phyloP scores from a whole-genome alignment of 306 rosid genomes.

The cucumber (Cucumis sativus) region Cucumber_9930_V3 NC_026657.2:8489001-8489500 shows the following conservation, averaged over 20 bases:
- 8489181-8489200: slow-evolving; percentile 76
- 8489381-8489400: too few species aligned
- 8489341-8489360: background rate
- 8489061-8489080: slow-evolving; percentile 44
- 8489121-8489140: slow-evolving; percentile 62
- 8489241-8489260: slow-evolving; percentile 50
- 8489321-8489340: slow-evolving; percentile 36
- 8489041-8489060: slow-evolving; percentile 35
- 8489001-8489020: slow-evolving; percentile 21
- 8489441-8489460: too few species aligned
- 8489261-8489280: slow-evolving; percentile 54
- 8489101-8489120: slow-evolving; percentile 48
- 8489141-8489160: slow-evolving; percentile 48
- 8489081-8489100: slow-evolving; percentile 48
- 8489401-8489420: too few species aligned
- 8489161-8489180: slow-evolving; percentile 63
- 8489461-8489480: too few species aligned
- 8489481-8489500: background rate
- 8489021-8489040: slow-evolving; percentile 41
- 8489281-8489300: slow-evolving; percentile 65
- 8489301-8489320: slow-evolving; percentile 82
- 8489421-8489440: too few species aligned
- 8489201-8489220: slow-evolving; percentile 74
- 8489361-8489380: too few species aligned
- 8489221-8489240: slow-evolving; percentile 60